Percentiles rank a stretch among this genome's conserved stretches.
Evolutionary conservation across 768 basidiomycete species (phyloP).

Genomic region (Saitozyma sp.): DNA sequence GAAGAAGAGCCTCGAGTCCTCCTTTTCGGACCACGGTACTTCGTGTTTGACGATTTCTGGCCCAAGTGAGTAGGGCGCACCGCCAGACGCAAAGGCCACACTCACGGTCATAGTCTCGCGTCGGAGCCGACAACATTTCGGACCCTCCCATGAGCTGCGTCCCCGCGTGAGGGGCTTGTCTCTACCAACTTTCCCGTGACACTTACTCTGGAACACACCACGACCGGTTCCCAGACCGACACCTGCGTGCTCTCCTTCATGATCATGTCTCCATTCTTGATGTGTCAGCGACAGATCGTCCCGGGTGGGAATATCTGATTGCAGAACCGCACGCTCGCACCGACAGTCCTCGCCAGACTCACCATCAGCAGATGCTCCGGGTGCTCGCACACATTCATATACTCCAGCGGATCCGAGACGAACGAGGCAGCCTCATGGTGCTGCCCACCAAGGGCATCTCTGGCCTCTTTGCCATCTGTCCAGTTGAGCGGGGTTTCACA

Average conservation of each 20-base stretch:
- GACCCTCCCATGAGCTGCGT: constrained; percentile 10
- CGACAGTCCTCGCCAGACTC: too few relatives aligned
- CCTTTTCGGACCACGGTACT: constrained; percentile 2
- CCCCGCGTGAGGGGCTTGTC: not conserved
- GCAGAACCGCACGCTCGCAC: too few relatives aligned
- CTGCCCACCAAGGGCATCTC: too few relatives aligned
- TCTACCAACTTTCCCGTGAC: not conserved
- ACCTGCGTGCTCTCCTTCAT: constrained; percentile 14
- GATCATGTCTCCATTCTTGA: constrained; percentile 22
- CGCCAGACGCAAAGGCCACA: not conserved
- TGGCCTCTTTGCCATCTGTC: too few relatives aligned
- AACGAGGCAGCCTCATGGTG: too few relatives aligned
- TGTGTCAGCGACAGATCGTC: too few relatives aligned
- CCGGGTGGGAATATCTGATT: not conserved
- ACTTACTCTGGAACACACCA: constrained; percentile 9
- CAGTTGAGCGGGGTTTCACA: too few relatives aligned
- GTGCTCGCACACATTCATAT: constrained; percentile 15
- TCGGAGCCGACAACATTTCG: constrained; percentile 17
- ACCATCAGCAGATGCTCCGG: constrained; percentile 11
- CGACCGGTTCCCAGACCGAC: constrained; percentile 6
- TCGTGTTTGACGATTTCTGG: not conserved
- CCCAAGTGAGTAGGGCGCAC: not conserved
- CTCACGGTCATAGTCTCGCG: constrained; percentile 8
- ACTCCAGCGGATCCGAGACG: constrained; percentile 8
- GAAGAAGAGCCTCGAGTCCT: constrained; percentile 2